These are phyloP conservation scores for Edaphochlamys debaryana DNA, from an alignment of 139 green algal species.

Conservation along the genomic window DNA sequence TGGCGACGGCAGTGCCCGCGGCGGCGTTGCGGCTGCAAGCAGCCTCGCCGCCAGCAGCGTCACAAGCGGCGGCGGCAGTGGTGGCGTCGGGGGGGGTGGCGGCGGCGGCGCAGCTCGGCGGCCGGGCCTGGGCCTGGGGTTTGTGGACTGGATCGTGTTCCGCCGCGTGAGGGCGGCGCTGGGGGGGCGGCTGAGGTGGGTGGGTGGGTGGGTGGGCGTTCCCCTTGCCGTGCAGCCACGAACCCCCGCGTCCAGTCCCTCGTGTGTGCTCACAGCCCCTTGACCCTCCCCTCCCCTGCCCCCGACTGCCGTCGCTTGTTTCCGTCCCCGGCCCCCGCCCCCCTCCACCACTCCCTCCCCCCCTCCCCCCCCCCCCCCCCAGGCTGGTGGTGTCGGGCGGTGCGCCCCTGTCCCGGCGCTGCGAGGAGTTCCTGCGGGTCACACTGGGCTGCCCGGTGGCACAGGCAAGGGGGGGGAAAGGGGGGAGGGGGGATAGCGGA, in stretches of 20 bases:
- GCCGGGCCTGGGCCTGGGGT: constrained; percentile 13
- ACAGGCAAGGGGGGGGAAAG: too few species aligned
- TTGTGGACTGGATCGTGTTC: constrained; percentile 84
- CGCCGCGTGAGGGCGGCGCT: constrained; percentile 75
- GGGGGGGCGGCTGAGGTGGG: constrained; percentile 66
- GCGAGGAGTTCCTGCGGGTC: constrained; percentile 77
- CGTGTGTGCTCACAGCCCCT: background rate
- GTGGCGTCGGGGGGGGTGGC: too few species aligned
- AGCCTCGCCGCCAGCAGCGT: too few species aligned
- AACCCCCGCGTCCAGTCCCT: background rate
- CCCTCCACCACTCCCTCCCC: background rate
- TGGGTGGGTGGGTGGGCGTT: background rate
- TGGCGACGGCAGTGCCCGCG: constrained; percentile 42
- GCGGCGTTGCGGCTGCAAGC: too few species aligned
- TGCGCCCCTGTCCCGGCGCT: constrained; percentile 62
- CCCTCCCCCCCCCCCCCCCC: background rate
- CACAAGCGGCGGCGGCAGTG: too few species aligned
- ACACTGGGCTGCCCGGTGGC: constrained; percentile 66
- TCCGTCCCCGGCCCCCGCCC: background rate
- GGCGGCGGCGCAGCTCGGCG: too few species aligned
- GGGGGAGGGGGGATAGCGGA: too few species aligned
- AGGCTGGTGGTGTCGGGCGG: constrained; percentile 69
- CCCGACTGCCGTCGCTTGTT: background rate
- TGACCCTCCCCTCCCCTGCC: background rate
- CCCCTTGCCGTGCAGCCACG: background rate